Percentiles rank a stretch among this genome's conserved stretches.
phyloP scores from a whole-genome alignment of 345 rosid genomes.

The Lepidium didymum region DNA sequence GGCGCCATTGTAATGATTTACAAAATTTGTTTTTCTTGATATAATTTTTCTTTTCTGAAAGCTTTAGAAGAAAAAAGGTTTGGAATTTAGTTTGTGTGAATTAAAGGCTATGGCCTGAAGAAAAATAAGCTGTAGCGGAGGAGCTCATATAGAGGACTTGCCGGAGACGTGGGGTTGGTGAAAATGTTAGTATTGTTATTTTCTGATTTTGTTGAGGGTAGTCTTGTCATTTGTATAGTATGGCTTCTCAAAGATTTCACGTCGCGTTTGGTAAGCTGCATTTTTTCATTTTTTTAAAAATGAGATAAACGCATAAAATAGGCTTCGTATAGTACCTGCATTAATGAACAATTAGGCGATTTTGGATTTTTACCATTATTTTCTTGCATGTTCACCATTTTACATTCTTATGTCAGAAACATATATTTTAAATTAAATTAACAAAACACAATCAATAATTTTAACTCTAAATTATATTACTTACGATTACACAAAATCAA shows the following conservation, averaged over 20 bases:
- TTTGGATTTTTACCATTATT: neutral
- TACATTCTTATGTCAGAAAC: neutral
- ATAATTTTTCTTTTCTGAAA: neutral
- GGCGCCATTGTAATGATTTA: neutral
- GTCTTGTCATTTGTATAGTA: neutral
- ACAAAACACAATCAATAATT: too few relatives aligned
- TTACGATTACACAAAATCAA: too few relatives aligned
- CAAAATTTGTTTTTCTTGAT: neutral
- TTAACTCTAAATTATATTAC: too few relatives aligned
- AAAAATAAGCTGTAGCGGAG: slow-evolving; percentile 6
- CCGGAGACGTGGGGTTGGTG: slow-evolving; percentile 29
- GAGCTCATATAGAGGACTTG: slow-evolving; percentile 23
- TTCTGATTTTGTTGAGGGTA: neutral
- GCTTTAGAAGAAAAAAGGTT: neutral
- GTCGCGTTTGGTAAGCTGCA: slow-evolving; percentile 28
- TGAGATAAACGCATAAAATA: neutral
- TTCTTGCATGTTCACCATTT: neutral
- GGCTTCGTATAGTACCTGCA: neutral
- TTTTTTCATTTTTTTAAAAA: neutral
- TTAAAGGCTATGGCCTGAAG: slow-evolving; percentile 31
- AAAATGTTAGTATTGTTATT: slow-evolving; percentile 1
- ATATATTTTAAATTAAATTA: too few relatives aligned
- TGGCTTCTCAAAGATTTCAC: neutral
- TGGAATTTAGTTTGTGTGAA: neutral
- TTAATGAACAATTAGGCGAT: neutral